Percentiles rank a stretch among this genome's conserved stretches.
phyloP scores from a whole-genome alignment of 495 filamentous ascomycete genomes.

The Penicillium coprophilum region DNA sequence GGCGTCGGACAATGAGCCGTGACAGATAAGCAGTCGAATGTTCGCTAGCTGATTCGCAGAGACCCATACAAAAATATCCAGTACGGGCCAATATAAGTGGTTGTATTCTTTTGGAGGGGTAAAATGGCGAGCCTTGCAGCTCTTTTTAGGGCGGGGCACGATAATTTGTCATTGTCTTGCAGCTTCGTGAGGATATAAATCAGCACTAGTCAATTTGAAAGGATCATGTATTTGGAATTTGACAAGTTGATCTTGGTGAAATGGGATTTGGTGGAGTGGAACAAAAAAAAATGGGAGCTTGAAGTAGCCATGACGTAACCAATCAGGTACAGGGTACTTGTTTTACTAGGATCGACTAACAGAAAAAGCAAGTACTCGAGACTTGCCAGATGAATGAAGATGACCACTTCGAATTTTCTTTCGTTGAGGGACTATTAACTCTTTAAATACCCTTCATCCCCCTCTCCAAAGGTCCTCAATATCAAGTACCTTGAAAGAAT shows the following conservation, averaged over 20 bases:
- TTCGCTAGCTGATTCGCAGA: slow-evolving; percentile 12
- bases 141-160: slow-evolving; percentile 9
- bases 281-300: background rate
- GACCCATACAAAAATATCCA: slow-evolving; percentile 11
- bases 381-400: background rate
- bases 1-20: background rate
- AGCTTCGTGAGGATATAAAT: slow-evolving; percentile 1
- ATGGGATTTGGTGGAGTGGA: background rate
- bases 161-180: slow-evolving; percentile 15
- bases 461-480: slow-evolving; percentile 31
- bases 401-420: background rate
- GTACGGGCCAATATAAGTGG: slow-evolving; percentile 10
- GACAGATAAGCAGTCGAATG: slow-evolving; percentile 4
- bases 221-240: background rate
- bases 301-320: background rate
- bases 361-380: background rate
- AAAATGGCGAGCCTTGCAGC: background rate
- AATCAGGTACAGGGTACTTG: background rate
- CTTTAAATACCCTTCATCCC: slow-evolving; percentile 34
- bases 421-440: background rate
- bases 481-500: slow-evolving; percentile 38
- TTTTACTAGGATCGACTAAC: background rate
- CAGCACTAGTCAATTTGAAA: slow-evolving; percentile 7
- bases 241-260: too few species aligned
- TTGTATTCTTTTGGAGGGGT: background rate